Evolutionary conservation across 1,139 yeast genomes (phyloP), one percentile per base, ranked within the genome.

Genomic region (Suhomyces atakaporum): DNA sequence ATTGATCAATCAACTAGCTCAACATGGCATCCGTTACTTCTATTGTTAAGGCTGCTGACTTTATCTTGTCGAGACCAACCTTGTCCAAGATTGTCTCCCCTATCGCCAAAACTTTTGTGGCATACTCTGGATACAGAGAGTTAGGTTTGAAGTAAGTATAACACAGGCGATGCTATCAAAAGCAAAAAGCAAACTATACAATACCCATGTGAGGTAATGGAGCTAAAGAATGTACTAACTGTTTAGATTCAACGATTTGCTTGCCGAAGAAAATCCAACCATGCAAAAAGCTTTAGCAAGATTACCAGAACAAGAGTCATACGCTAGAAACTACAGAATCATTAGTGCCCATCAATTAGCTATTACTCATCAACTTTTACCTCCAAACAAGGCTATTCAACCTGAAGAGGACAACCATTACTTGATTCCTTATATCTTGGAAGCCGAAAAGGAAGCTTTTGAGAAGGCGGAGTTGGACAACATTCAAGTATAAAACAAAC

Each of bases 391-490:
- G 68, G 85, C 84, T 53, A 71, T 86, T 47, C 79, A 81, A 60
- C 79, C 90, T 25, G 87, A 81, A 60, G 90, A 90, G 55, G 98
- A 92, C 69, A 74, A 73, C 43, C 84, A 88, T 53, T 89, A 87
- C 69, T 77, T 92, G 60, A 68, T 86, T 45, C 97, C 97, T 53
- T 86, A 85, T 73, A 73, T 90, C 47, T 77, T 90, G 60, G 97
- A 90, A 73, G 95, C 94, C 45, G 97, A 90, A 72, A 89, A 88
- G 59, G 97, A 88, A 66, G 84, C 83, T 35, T 75, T 78, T 51
- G 98, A 90, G 74, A 87, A 84, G 71, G 80, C 76, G 46, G 95
- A 84, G 60, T 79, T 92, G 58, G 96, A 90, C 75, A 84, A 86
- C 75, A 75, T 88, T 45, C 68, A 69, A 50, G 69, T 75, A 37